Conservation (phyloP, 2,329 filamentous ascomycete species). For the Epichloe glyceriae region DNA sequence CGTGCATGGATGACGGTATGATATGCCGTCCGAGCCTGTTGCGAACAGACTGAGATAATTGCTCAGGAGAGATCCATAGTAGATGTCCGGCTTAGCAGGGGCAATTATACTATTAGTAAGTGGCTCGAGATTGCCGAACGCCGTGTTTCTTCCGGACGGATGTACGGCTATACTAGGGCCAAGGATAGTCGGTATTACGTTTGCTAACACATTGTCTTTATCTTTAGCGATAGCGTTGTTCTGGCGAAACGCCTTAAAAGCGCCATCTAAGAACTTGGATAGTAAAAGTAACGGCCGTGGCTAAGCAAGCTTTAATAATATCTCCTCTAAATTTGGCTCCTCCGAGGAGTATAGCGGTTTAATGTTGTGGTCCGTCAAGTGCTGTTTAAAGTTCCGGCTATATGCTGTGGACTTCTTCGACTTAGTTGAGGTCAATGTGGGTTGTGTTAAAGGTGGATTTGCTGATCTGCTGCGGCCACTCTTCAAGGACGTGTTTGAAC, state of each 20-base stretch:
- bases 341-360: neutral
- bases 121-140: neutral
- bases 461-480: too few species aligned
- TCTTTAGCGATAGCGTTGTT: neutral
- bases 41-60: conserved; percentile 15
- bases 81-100: conserved; percentile 20
- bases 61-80: conserved; percentile 14
- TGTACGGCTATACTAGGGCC: neutral
- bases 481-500: too few species aligned
- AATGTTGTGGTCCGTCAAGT: neutral
- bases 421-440: neutral
- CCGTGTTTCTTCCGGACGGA: neutral
- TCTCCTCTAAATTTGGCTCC: neutral
- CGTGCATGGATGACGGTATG: conserved; percentile 18
- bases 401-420: neutral
- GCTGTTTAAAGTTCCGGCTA: neutral
- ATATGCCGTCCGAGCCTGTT: conserved; percentile 14
- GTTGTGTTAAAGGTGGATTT: too few species aligned
- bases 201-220: neutral
- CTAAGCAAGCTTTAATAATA: neutral
- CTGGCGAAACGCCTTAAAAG: neutral
- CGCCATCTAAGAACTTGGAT: neutral
- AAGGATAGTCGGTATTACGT: neutral
- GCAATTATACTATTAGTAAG: conserved; percentile 12
- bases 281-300: neutral